Percentiles rank a stretch among this genome's conserved stretches.
These are phyloP conservation scores for Lomentospora prolificans DNA, from an alignment of 2,329 filamentous ascomycete species.

Conservation along the genomic window DNA sequence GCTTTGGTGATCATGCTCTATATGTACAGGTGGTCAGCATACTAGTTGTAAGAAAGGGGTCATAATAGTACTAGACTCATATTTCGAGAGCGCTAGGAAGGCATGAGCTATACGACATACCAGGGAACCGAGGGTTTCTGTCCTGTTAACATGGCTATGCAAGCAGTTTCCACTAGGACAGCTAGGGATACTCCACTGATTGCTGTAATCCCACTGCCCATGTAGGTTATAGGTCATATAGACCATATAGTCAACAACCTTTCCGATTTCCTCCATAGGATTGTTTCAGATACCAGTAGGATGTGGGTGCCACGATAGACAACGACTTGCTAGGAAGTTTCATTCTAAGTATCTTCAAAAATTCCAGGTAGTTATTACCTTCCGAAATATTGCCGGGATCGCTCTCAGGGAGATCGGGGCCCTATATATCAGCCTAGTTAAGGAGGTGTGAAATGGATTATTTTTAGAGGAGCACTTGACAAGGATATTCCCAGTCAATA, in stretches of 20 bases:
- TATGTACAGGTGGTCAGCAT: background rate
- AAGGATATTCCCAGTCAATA: slow-evolving; percentile 37
- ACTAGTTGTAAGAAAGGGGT: too few relatives aligned
- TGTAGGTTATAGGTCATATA: slow-evolving; percentile 26
- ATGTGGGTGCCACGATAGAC: slow-evolving; percentile 27
- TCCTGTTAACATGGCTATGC: slow-evolving; percentile 24
- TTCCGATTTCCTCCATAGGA: slow-evolving; percentile 24
- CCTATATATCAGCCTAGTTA: background rate
- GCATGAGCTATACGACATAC: slow-evolving; percentile 17
- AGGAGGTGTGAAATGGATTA: background rate
- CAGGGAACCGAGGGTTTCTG: slow-evolving; percentile 20
- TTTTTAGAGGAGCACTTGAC: background rate
- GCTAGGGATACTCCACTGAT: slow-evolving; percentile 9
- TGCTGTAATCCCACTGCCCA: slow-evolving; percentile 19
- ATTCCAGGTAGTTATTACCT: slow-evolving; percentile 21
- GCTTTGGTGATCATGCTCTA: slow-evolving; percentile 21
- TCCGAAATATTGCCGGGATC: slow-evolving; percentile 15
- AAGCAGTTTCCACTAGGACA: slow-evolving; percentile 24
- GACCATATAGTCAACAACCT: slow-evolving; percentile 22
- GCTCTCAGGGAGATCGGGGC: background rate
- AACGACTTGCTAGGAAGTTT: slow-evolving; percentile 17
- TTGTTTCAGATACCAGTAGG: slow-evolving; percentile 27
- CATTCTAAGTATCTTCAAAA: slow-evolving; percentile 16
- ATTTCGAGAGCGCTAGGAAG: background rate
- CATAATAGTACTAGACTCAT: too few relatives aligned